Percentiles rank a stretch among this genome's conserved stretches.
These are phyloP conservation scores for Exserohilum rostratum DNA, from an alignment of 2,329 filamentous ascomycete genomes.

Conservation along the genomic window DNA sequence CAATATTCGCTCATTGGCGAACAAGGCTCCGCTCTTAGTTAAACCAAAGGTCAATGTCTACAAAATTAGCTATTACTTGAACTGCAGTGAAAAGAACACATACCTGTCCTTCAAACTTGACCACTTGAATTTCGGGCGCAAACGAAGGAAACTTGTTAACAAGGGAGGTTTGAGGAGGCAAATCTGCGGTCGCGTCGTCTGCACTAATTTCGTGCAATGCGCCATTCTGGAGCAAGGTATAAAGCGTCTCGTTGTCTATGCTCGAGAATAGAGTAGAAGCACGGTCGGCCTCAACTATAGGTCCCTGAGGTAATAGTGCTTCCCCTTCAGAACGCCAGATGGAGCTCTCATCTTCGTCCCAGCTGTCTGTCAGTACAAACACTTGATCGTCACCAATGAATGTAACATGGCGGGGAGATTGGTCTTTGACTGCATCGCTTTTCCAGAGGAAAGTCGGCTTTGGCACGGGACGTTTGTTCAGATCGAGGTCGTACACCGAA, in stretches of 20 bases:
- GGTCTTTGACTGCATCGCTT: slow-evolving; percentile 20
- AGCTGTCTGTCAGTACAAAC: slow-evolving; percentile 43
- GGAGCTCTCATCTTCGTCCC: slow-evolving; percentile 38
- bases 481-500: slow-evolving; percentile 72
- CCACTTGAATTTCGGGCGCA: slow-evolving; percentile 32
- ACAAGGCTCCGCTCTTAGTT: slow-evolving; percentile 77
- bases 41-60: slow-evolving; percentile 66
- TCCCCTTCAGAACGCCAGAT: slow-evolving; percentile 37
- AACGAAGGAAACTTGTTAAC: slow-evolving; percentile 36
- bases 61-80: slow-evolving; percentile 14
- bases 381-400: slow-evolving; percentile 51
- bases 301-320: slow-evolving; percentile 26
- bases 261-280: slow-evolving; percentile 32
- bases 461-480: slow-evolving; percentile 60
- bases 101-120: slow-evolving; percentile 35
- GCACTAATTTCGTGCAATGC: slow-evolving; percentile 23
- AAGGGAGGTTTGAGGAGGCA: slow-evolving; percentile 23
- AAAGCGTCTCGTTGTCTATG: slow-evolving; percentile 29
- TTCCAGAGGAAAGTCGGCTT: slow-evolving; percentile 53
- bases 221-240: slow-evolving; percentile 33
- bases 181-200: slow-evolving; percentile 14
- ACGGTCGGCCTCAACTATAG: slow-evolving; percentile 29
- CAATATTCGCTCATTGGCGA: slow-evolving; percentile 74
- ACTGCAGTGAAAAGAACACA: not conserved
- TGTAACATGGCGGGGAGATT: slow-evolving; percentile 54